These are phyloP conservation scores for Passalora sequoiae DNA, from an alignment of 2,329 filamentous ascomycete species.

Conservation along the genomic window DNA sequence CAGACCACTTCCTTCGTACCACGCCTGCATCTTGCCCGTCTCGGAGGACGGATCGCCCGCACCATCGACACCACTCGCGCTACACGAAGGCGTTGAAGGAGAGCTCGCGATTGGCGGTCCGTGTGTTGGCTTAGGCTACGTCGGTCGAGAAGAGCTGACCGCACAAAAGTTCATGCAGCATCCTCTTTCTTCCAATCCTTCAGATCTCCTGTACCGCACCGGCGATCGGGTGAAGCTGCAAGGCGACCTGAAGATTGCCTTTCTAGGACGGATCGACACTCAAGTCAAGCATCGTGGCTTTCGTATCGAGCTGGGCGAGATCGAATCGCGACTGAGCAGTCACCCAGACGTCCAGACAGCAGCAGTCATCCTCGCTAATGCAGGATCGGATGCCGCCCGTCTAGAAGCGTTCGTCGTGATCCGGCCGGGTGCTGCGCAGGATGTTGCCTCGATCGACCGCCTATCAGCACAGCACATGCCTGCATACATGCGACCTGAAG, in stretches of 20 bases:
- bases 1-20: conserved; percentile 21
- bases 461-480: conserved; percentile 20
- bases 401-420: conserved; percentile 25
- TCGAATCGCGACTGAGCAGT: conserved; percentile 71
- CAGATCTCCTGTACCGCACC: conserved; percentile 20
- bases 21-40: conserved; percentile 19
- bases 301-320: conserved; percentile 86
- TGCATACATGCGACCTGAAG: conserved; percentile 25
- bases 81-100: conserved; percentile 18
- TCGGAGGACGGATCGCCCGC: conserved; percentile 11
- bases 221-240: conserved; percentile 22
- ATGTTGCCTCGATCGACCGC: conserved; percentile 17
- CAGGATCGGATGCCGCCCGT: conserved; percentile 18
- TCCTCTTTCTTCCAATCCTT: conserved; percentile 15
- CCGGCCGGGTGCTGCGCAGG: conserved; percentile 12
- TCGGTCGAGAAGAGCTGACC: conserved; percentile 21
- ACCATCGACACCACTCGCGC: conserved; percentile 11
- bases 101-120: conserved; percentile 24
- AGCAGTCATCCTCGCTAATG: conserved; percentile 24
- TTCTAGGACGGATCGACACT: conserved; percentile 71
- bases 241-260: conserved; percentile 32
- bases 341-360: conserved; percentile 63
- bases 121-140: conserved; percentile 21
- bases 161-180: conserved; percentile 24
- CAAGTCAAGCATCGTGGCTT: conserved; percentile 95